These are phyloP conservation scores for Pinus albicaulis DNA, from an alignment of 75 land plant species.

Conservation along the genomic window DNA sequence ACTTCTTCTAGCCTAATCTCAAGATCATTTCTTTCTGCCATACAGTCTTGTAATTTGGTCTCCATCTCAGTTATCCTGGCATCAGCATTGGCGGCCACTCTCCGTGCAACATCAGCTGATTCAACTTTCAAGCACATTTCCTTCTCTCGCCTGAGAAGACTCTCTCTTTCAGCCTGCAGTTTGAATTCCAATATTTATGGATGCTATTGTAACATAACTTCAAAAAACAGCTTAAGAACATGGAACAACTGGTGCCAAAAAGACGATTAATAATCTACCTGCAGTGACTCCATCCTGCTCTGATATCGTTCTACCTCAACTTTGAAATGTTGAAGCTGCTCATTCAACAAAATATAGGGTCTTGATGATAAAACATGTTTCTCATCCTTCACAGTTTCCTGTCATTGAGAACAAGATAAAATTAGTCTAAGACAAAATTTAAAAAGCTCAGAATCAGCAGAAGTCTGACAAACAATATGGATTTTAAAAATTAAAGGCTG, in stretches of 20 bases:
- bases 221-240: neutral
- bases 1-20: conserved; percentile 81
- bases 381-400: conserved; percentile 49
- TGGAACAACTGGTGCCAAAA: neutral
- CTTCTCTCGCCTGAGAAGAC: conserved; percentile 57
- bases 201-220: neutral
- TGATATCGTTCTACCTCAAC: conserved; percentile 71
- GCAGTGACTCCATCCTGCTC: conserved; percentile 53
- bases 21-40: conserved; percentile 66
- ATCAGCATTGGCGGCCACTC: conserved; percentile 40
- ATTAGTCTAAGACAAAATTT: no score
- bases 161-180: conserved; percentile 64
- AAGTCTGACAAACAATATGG: no score
- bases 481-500: no score
- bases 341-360: conserved; percentile 53
- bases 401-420: neutral
- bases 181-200: neutral
- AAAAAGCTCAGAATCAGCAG: no score
- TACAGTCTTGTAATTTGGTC: conserved; percentile 56
- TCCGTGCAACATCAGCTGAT: conserved; percentile 54
- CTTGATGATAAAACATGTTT: conserved; percentile 59
- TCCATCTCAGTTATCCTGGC: conserved; percentile 64
- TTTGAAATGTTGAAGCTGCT: conserved; percentile 74
- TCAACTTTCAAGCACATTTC: conserved; percentile 67
- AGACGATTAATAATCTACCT: conserved; percentile 35